A percentile compares a stretch with the other conserved stretches of the same genome.
phyloP scores from a whole-genome alignment of 2,329 filamentous ascomycete genomes.

The Dryadomyces quercivorus region DNA sequence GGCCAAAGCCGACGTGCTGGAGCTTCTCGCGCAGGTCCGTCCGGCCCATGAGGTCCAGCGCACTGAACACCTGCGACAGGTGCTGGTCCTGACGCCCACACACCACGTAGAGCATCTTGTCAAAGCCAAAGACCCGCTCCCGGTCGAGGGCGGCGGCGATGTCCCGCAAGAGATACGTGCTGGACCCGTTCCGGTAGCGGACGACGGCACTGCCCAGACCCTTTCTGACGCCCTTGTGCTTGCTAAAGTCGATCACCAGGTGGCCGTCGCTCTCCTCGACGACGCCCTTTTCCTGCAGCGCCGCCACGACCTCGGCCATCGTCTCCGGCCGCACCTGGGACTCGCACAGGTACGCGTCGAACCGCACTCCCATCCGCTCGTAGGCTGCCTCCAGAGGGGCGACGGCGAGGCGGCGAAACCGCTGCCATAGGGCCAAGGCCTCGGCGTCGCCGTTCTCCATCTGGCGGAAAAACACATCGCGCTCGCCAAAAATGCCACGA shows the following conservation, averaged over 20 bases:
- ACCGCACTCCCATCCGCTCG: conserved; percentile 45
- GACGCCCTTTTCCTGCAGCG: conserved; percentile 46
- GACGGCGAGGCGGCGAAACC: conserved; percentile 47
- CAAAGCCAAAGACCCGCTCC: conserved; percentile 33
- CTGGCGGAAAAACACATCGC: conserved; percentile 48
- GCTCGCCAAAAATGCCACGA: conserved; percentile 33
- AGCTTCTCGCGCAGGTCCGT: conserved; percentile 20
- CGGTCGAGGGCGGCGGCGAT: conserved; percentile 55
- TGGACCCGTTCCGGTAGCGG: conserved; percentile 49
- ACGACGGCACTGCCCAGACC: conserved; percentile 57
- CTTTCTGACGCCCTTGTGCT: conserved; percentile 44
- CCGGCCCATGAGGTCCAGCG: conserved; percentile 23
- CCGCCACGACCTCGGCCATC: conserved; percentile 45
- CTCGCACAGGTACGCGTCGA: conserved; percentile 56
- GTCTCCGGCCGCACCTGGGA: conserved; percentile 39
- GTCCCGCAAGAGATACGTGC: conserved; percentile 57
- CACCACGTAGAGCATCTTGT: conserved; percentile 28
- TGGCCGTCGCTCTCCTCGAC: conserved; percentile 54
- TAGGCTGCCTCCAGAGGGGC: conserved; percentile 46
- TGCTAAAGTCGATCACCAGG: conserved; percentile 56
- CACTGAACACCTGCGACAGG: conserved; percentile 21
- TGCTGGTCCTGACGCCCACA: conserved; percentile 22
- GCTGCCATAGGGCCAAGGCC: conserved; percentile 43
- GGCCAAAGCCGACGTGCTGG: conserved; percentile 29
- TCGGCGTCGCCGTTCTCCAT: conserved; percentile 48